Evolutionary conservation across 2,329 filamentous ascomycete species (phyloP).

Genomic region (Arthrinium phaeospermum): DNA sequence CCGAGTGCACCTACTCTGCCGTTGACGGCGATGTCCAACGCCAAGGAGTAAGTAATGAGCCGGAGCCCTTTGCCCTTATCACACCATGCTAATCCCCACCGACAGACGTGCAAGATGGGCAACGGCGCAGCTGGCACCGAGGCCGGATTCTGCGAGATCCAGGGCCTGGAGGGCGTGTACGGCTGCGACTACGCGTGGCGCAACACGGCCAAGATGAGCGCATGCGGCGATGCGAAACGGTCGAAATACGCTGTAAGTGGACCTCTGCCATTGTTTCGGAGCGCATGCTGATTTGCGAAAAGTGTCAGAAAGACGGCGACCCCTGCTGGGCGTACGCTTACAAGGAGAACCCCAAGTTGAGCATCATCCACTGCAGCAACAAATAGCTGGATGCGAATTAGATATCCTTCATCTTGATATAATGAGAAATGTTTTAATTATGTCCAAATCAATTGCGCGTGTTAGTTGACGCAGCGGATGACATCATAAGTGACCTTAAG

Average conservation of each 20-base stretch:
- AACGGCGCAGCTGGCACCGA: not conserved
- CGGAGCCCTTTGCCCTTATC: too few species aligned
- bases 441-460: not conserved
- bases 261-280: not conserved
- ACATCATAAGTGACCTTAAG: not conserved
- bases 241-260: constrained; percentile 19
- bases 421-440: not conserved
- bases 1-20: constrained; percentile 9
- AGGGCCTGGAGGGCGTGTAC: not conserved
- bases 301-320: constrained; percentile 15
- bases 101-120: constrained; percentile 2
- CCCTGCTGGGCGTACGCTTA: constrained; percentile 17
- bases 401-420: too few species aligned
- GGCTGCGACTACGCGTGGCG: constrained; percentile 18
- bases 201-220: not conserved
- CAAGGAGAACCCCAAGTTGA: not conserved
- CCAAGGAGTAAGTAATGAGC: not conserved
- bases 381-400: not conserved
- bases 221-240: not conserved
- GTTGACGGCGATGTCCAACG: not conserved
- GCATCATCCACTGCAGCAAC: constrained; percentile 13
- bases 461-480: not conserved
- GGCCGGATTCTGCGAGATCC: not conserved
- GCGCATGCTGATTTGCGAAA: not conserved
- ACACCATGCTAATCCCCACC: not conserved